Evolutionary conservation across 768 basidiomycete species (phyloP).

Genomic region (Stropharia rugosoannulata): DNA sequence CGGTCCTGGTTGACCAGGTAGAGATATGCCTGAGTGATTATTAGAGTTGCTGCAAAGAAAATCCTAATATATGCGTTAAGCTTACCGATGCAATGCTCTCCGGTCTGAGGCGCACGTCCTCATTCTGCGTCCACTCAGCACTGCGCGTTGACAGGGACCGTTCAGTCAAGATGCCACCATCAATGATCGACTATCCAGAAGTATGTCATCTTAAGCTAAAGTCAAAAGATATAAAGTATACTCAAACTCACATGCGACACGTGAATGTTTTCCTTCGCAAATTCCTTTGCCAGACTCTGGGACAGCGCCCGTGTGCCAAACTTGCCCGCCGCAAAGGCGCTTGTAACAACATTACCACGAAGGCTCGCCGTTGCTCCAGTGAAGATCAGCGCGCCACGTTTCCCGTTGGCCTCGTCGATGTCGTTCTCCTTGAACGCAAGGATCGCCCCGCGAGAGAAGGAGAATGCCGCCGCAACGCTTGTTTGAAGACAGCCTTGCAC

Average conservation of each 20-base stretch:
- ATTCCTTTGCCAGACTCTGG: slow-evolving; percentile 75
- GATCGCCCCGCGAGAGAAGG: slow-evolving; percentile 63
- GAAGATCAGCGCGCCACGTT: slow-evolving; percentile 65
- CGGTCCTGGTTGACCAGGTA: slow-evolving; percentile 68
- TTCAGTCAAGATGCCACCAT: slow-evolving; percentile 43
- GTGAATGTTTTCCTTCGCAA: slow-evolving; percentile 73
- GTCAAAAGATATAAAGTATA: slow-evolving; percentile 24
- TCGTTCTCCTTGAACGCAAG: slow-evolving; percentile 59
- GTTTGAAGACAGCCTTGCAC: slow-evolving; percentile 47
- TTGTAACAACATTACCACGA: slow-evolving; percentile 61
- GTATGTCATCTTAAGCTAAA: neutral
- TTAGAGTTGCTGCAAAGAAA: neutral
- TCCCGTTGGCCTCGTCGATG: slow-evolving; percentile 45
- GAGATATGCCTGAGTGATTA: slow-evolving; percentile 51
- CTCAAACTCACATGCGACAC: slow-evolving; percentile 62
- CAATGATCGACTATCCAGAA: slow-evolving; percentile 57
- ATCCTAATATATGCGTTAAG: neutral
- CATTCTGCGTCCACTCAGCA: slow-evolving; percentile 41
- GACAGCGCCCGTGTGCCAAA: slow-evolving; percentile 60
- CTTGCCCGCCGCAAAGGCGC: slow-evolving; percentile 65
- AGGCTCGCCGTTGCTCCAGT: slow-evolving; percentile 72
- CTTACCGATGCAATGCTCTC: slow-evolving; percentile 70
- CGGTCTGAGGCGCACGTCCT: slow-evolving; percentile 52
- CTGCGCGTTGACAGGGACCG: slow-evolving; percentile 18
- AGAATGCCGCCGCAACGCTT: slow-evolving; percentile 58